These are phyloP conservation scores for Fraxinus cuspidata DNA, from an alignment of 257 asterid species.

Conservation along the genomic window DNA sequence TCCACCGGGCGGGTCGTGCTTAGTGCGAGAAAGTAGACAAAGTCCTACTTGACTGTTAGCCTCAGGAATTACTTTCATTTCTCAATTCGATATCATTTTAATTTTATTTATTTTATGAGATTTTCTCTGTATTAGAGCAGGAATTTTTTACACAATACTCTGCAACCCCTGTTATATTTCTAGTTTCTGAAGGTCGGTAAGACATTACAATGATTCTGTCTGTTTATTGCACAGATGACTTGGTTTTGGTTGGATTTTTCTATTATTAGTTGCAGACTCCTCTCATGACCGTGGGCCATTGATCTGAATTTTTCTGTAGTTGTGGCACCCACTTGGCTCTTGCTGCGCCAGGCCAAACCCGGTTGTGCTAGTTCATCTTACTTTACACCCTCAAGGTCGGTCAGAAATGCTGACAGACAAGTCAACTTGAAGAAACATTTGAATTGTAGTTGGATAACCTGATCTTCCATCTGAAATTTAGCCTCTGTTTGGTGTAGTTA, in stretches of 20 bases:
- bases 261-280: too few relatives aligned
- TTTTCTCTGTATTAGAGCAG: neutral
- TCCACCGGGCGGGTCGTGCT: conserved; percentile 66
- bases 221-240: neutral
- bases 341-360: neutral
- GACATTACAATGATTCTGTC: neutral
- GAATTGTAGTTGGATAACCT: neutral
- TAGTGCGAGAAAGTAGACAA: conserved; percentile 9
- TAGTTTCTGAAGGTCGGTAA: neutral
- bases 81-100: too few relatives aligned
- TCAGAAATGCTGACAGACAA: too few relatives aligned
- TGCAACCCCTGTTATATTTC: neutral
- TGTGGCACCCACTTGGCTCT: neutral
- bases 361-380: neutral
- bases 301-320: neutral
- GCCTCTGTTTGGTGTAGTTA: too few relatives aligned
- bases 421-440: neutral
- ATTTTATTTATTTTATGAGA: neutral
- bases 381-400: neutral
- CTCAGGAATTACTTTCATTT: too few relatives aligned
- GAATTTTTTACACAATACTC: too few relatives aligned
- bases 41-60: neutral
- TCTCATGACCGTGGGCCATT: neutral
- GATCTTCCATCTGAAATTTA: neutral
- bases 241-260: neutral